Base-by-base conservation (phyloP, 371 early-diverging fungal species). In the Mortierella sp. region DNA sequence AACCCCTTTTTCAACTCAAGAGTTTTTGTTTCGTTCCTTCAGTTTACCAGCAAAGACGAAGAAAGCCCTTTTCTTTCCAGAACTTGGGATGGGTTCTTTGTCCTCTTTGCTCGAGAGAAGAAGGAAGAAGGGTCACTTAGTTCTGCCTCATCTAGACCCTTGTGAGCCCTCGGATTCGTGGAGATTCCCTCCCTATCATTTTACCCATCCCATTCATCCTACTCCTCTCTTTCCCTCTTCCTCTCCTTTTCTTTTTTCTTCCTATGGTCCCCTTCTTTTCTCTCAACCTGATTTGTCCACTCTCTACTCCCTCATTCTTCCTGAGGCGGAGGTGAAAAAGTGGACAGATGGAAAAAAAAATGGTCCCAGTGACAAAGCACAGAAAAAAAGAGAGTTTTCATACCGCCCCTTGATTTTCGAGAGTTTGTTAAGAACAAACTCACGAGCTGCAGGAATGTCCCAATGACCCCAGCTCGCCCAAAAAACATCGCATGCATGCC, bases 121-220 rank as follows among this genome's bases (percentile, higher is more conserved):
- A n/a, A 6, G 22, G 58, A 19, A n/a, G n/a, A n/a, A n/a, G n/a
- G 55, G 34, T 61, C 22, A 34, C 22, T 34, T 61, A 7, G 22
- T n/a, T n/a, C n/a, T 61, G 37, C 61, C 61, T 61, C 58, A 37
- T 61, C 37, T 37, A 37, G 34, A 61, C 61, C 39, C 61, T 61
- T 61, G 61, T 61, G 61, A 61, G 61, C 34, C 61, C 61, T 61
- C 22, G 61, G 61, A 39, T 19, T 61, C 61, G 61, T 61, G 61
- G 61, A 61, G 61, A 61, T 61, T 61, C 61, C 61, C 37, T 61
- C 61, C 61, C 37, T 61, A 19, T n/a, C 22, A 61, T 16, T 19
- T 31, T 31, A 29, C 22, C 37, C 34, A 13, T 14, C 29, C 5
- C 16, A 7, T 50, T n/a, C 50, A 2, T 50, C 61, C 70, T 45